These are phyloP conservation scores for Xylariaceae sp. DNA, from an alignment of 2,329 filamentous ascomycete species.

Conservation along the genomic window DNA sequence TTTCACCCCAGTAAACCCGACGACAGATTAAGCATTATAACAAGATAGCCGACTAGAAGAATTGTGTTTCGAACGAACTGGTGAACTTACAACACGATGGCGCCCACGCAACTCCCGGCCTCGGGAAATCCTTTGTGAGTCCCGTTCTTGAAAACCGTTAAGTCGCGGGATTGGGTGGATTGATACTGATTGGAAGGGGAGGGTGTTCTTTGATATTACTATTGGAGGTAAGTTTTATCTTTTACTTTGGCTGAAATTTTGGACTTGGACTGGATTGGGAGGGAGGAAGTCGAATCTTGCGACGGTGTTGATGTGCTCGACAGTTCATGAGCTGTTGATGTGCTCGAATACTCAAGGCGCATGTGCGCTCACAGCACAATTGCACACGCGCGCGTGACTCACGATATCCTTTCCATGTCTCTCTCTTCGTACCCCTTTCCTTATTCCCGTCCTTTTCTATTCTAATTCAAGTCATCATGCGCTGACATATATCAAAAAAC, in stretches of 20 bases:
- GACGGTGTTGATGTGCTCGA: too few relatives aligned
- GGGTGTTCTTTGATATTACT: constrained; percentile 72
- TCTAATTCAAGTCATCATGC: not conserved
- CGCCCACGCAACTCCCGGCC: constrained; percentile 36
- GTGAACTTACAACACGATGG: constrained; percentile 24
- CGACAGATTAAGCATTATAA: too few relatives aligned
- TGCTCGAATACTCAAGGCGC: too few relatives aligned
- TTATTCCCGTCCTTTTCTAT: not conserved
- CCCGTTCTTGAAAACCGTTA: not conserved
- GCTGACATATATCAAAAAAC: constrained; percentile 7
- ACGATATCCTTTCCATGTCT: not conserved
- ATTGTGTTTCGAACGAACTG: too few relatives aligned
- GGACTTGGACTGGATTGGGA: not conserved
- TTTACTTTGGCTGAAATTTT: too few relatives aligned
- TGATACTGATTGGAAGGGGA: constrained; percentile 21
- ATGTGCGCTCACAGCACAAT: too few relatives aligned
- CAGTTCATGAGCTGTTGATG: too few relatives aligned
- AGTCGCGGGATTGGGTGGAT: not conserved
- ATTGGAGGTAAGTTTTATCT: constrained; percentile 58
- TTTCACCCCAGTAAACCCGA: too few relatives aligned
- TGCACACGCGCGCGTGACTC: too few relatives aligned
- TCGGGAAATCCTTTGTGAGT: constrained; percentile 42
- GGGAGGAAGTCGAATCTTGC: not conserved
- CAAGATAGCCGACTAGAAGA: too few relatives aligned
- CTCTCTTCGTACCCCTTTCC: not conserved